Conservation (phyloP, 2,329 filamentous ascomycete species). For the Pseudogymnoascus sp. region DNA sequence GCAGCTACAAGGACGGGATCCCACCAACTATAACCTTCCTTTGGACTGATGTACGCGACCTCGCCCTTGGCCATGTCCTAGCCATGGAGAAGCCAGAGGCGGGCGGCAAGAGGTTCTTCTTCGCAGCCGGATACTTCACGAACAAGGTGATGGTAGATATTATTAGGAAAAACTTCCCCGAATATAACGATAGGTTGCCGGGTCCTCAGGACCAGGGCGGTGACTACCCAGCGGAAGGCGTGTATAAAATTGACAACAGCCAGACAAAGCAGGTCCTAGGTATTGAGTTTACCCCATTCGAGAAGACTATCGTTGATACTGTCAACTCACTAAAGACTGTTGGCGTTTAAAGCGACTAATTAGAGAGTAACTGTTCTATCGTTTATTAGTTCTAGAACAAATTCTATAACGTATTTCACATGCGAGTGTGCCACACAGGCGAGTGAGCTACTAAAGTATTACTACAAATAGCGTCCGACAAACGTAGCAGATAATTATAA, state of each 20-base stretch:
- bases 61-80: conserved; percentile 56
- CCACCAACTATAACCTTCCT: conserved; percentile 38
- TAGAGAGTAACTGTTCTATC: no score
- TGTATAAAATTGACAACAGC: conserved; percentile 49
- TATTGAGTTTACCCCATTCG: conserved; percentile 48
- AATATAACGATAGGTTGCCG: conserved; percentile 44
- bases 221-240: conserved; percentile 33
- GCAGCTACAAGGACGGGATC: conserved; percentile 48
- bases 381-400: no score
- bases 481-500: no score
- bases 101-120: conserved; percentile 55
- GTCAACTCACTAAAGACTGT: conserved; percentile 33
- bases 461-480: no score
- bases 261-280: conserved; percentile 50
- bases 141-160: conserved; percentile 52
- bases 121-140: conserved; percentile 52
- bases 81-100: conserved; percentile 50
- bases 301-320: conserved; percentile 52
- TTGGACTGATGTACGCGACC: conserved; percentile 55
- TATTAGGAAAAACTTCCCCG: conserved; percentile 47
- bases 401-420: no score
- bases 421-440: no score
- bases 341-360: no score
- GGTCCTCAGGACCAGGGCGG: conserved; percentile 30
- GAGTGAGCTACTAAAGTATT: no score